phyloP scores from a whole-genome alignment of 1,139 yeast genomes.

The Debaryomyces sp. region DNA sequence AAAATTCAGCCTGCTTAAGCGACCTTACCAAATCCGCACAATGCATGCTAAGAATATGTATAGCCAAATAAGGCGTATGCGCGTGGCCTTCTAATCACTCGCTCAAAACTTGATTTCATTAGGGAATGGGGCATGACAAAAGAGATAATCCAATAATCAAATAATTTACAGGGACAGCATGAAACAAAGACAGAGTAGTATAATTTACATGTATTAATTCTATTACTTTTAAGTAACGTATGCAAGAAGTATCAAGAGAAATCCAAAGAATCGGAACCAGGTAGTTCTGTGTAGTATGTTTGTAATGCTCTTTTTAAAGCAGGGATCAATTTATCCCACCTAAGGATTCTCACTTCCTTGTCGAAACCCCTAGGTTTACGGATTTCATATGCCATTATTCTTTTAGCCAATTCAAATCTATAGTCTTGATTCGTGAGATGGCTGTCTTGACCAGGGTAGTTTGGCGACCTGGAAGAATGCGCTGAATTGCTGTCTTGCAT shows the following conservation, averaged over 20 bases:
- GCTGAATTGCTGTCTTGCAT: conserved; percentile 28
- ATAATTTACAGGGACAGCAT: background rate
- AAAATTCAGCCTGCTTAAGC: background rate
- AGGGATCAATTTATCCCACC: conserved; percentile 62
- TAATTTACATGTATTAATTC: conserved; percentile 4
- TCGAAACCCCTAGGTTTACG: conserved; percentile 71
- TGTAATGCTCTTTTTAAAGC: conserved; percentile 65
- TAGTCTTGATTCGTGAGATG: conserved; percentile 41
- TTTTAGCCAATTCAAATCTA: conserved; percentile 57
- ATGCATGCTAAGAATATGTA: background rate
- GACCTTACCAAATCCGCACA: background rate
- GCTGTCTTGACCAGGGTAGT: conserved; percentile 12
- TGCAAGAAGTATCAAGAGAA: conserved; percentile 6
- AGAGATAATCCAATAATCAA: too few relatives aligned
- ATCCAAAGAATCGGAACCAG: conserved; percentile 23
- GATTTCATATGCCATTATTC: conserved; percentile 65
- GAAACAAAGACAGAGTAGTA: background rate
- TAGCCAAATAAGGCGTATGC: background rate
- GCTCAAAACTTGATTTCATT: too few relatives aligned
- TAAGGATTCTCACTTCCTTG: conserved; percentile 62
- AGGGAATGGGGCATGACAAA: too few relatives aligned
- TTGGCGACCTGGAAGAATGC: conserved; percentile 7
- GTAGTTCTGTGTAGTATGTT: conserved; percentile 62
- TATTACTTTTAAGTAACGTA: background rate
- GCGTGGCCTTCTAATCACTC: background rate